Evolutionary conservation across 169 alveolate species (phyloP), one percentile per base, ranked within the genome.

Genomic region (Plasmodium knowlesi): DNA sequence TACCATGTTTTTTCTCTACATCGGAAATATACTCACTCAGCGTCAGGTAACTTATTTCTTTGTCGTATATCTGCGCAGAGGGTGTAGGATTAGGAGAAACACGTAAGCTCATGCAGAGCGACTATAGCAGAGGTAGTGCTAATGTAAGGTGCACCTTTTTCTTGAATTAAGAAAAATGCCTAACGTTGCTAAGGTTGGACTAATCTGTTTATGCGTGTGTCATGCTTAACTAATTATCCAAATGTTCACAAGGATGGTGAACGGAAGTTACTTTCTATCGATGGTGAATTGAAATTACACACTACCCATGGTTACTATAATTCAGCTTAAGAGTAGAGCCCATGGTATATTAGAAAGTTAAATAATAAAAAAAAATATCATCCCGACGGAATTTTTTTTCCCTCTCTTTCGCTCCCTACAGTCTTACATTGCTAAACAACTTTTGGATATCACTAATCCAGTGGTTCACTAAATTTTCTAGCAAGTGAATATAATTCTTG

Each of bases 361-460:
- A 6, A 67, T 28, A 22, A 67, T 67, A 67, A 67, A 67, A 67
- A 67, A 22, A 8, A 16, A 67, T 67, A 19, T 67, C 37, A 61
- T 6, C 76, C 3, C 1, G 37, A 25, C 19, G 39, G 16, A n/a
- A 25, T 67, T 67, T 84, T 43, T 61, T 57, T 54, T 14, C 2
- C 14, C 74, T 28, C 61, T 81, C 19, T 54, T 19, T 54, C 22
- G 3, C 16, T 46, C 25, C 34, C 22, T 19, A 34, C 57, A 9
- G 32, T 22, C 12, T 83, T 89, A 89, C 94, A 79, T 89, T 79
- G 80, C 82, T 79, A 54, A 89, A 89, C 39, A 89, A 22, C 41
- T 80, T 89, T 79, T 89, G 83, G 30, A 89, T 79, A 43, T 89
- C 94, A 10, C 37, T 67, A 57, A 89, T 89, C 94, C 94, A 89